A percentile compares a stretch with the other conserved stretches of the same genome.
These are phyloP conservation scores for Laetiporus sulphureus DNA, from an alignment of 1,284 basidiomycete genomes.

Conservation along the genomic window DNA sequence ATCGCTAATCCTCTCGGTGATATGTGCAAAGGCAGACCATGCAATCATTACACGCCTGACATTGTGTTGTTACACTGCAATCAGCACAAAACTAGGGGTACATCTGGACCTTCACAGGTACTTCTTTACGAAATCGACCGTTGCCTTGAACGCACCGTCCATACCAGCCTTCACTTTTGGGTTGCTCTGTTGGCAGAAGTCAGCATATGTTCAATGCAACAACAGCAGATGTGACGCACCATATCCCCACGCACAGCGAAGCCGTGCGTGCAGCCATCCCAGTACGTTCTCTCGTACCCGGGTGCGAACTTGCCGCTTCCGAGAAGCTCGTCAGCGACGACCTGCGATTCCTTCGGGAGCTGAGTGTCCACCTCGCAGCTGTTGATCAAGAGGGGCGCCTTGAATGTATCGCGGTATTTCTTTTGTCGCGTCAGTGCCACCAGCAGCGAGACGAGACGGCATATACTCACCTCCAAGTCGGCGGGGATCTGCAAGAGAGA, in stretches of 20 bases:
- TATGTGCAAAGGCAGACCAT: background rate
- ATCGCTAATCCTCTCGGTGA: background rate
- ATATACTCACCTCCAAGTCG: slow-evolving; percentile 45
- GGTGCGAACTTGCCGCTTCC: slow-evolving; percentile 42
- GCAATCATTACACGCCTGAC: background rate
- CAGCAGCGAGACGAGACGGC: no score
- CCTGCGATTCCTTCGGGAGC: slow-evolving; percentile 44
- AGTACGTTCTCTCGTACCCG: slow-evolving; percentile 39
- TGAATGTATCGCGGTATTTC: slow-evolving; percentile 25
- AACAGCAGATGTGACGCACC: slow-evolving; percentile 13
- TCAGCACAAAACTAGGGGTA: no score
- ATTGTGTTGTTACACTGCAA: background rate
- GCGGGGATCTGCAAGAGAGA: slow-evolving; percentile 52
- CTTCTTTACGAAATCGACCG: slow-evolving; percentile 27
- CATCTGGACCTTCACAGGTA: slow-evolving; percentile 14
- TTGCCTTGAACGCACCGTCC: slow-evolving; percentile 32
- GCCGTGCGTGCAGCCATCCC: slow-evolving; percentile 43
- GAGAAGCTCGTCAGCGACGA: slow-evolving; percentile 48
- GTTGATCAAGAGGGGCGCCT: slow-evolving; percentile 57
- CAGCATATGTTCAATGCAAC: slow-evolving; percentile 11
- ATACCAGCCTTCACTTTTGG: slow-evolving; percentile 22
- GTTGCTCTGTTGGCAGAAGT: slow-evolving; percentile 19
- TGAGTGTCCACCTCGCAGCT: slow-evolving; percentile 46
- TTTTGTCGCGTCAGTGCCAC: no score
- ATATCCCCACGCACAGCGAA: slow-evolving; percentile 39